These are phyloP conservation scores for Floccularia luteovirens DNA, from an alignment of 768 basidiomycete species.

Conservation along the genomic window DNA sequence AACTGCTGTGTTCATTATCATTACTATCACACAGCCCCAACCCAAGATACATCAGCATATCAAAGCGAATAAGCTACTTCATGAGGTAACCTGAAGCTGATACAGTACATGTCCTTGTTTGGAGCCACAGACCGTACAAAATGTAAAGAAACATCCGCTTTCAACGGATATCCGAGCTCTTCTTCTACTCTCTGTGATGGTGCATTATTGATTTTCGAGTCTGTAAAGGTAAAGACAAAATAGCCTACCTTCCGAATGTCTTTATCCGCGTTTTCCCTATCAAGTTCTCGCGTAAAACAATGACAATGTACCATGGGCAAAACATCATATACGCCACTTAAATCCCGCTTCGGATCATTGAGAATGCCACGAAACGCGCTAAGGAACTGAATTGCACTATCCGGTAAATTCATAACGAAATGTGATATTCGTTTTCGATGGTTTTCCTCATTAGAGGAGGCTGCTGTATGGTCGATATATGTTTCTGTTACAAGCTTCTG, in stretches of 20 bases:
- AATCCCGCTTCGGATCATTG: constrained; percentile 22
- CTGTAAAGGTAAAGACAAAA: constrained; percentile 2
- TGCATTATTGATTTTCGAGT: constrained; percentile 9
- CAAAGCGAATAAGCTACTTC: constrained; percentile 32
- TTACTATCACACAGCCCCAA: no score
- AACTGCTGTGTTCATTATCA: no score
- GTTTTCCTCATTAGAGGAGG: no score
- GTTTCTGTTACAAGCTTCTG: constrained; percentile 14
- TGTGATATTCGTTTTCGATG: constrained; percentile 67
- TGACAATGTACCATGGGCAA: constrained; percentile 95
- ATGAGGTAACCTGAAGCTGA: constrained; percentile 61
- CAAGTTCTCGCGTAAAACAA: constrained; percentile 88
- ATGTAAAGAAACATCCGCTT: constrained; percentile 47
- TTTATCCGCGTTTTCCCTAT: constrained; percentile 51
- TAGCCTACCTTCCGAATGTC: constrained; percentile 82
- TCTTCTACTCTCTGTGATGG: constrained; percentile 61
- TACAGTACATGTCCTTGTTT: constrained; percentile 96
- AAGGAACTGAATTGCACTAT: constrained; percentile 83
- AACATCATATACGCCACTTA: constrained; percentile 40
- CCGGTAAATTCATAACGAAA: constrained; percentile 98
- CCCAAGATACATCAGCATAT: no score
- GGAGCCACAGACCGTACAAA: constrained; percentile 92
- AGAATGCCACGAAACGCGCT: constrained; percentile 81
- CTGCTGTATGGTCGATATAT: constrained; percentile 7
- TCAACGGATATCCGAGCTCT: constrained; percentile 47